Evolutionary conservation across 805 yeast genomes (phyloP).

Genomic region (Gaillardinia entomophila): DNA sequence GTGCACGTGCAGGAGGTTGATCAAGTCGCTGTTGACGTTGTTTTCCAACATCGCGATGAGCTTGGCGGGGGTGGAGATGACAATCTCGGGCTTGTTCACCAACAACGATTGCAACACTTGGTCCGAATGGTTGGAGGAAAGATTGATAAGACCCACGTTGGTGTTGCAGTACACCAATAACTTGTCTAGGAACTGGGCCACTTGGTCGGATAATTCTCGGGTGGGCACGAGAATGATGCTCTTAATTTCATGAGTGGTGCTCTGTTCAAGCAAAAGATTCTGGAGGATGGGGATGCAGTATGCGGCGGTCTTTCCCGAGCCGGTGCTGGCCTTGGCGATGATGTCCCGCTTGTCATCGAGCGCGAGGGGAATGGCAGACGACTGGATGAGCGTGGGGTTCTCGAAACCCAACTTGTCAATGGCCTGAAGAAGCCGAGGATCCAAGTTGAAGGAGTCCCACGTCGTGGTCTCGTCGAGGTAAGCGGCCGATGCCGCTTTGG

Average conservation of each 20-base stretch:
- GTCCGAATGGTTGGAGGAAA: slow-evolving; percentile 61
- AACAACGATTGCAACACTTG: slow-evolving; percentile 67
- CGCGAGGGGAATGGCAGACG: slow-evolving; percentile 89
- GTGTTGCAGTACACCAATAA: slow-evolving; percentile 68
- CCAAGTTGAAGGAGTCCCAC: slow-evolving; percentile 76
- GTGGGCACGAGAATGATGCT: slow-evolving; percentile 88
- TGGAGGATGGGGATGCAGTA: slow-evolving; percentile 85
- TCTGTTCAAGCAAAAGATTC: slow-evolving; percentile 48
- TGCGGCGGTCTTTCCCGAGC: slow-evolving; percentile 94
- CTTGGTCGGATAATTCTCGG: slow-evolving; percentile 86
- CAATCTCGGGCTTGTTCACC: slow-evolving; percentile 68
- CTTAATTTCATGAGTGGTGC: slow-evolving; percentile 27
- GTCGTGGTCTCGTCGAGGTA: slow-evolving; percentile 64
- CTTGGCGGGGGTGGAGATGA: slow-evolving; percentile 84
- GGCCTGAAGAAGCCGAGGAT: slow-evolving; percentile 80
- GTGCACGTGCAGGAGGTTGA: slow-evolving; percentile 52
- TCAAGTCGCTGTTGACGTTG: slow-evolving; percentile 21
- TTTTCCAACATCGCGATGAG: slow-evolving; percentile 49
- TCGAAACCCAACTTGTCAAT: slow-evolving; percentile 72
- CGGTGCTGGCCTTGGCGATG: slow-evolving; percentile 91
- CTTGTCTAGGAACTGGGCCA: slow-evolving; percentile 60
- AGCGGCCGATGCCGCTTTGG: slow-evolving; percentile 53
- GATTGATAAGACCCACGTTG: slow-evolving; percentile 57
- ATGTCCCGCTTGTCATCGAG: slow-evolving; percentile 86
- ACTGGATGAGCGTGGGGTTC: slow-evolving; percentile 86